Percentiles rank a stretch among this genome's conserved stretches.
phyloP scores from a whole-genome alignment of 163 green algal species.

The Scenedesmus sp. region DNA sequence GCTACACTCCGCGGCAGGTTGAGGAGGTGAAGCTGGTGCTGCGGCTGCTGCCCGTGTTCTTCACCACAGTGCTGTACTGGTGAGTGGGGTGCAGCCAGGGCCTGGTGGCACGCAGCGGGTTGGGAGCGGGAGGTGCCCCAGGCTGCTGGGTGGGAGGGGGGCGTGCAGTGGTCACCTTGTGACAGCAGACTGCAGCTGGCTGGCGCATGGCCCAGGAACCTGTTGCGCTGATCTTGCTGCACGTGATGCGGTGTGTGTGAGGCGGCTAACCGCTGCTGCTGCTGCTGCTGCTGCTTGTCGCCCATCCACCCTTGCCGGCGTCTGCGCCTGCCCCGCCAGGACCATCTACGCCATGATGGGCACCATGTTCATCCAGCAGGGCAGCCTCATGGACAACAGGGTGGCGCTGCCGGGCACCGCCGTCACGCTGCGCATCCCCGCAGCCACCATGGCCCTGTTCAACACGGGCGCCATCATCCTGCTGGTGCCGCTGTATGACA shows the following conservation, averaged over 20 bases:
- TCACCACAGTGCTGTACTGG: constrained; percentile 92
- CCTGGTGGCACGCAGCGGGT: too few species aligned
- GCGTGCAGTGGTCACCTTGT: not conserved
- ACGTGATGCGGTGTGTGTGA: not conserved
- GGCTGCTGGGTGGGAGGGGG: too few species aligned
- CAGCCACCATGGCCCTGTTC: constrained; percentile 83
- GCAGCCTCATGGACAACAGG: constrained; percentile 82
- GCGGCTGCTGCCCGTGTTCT: constrained; percentile 93
- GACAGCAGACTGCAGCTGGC: too few species aligned
- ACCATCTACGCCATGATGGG: constrained; percentile 95
- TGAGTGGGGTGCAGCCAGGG: constrained; percentile 35
- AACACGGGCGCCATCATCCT: constrained; percentile 79
- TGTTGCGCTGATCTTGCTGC: too few species aligned
- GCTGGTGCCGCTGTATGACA: constrained; percentile 64
- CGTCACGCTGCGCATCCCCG: constrained; percentile 59
- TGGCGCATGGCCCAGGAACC: too few species aligned
- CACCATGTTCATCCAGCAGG: constrained; percentile 93
- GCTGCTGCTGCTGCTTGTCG: not conserved
- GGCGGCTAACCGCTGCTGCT: not conserved
- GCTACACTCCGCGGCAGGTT: constrained; percentile 85
- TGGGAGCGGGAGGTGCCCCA: not conserved
- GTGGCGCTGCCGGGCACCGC: constrained; percentile 48
- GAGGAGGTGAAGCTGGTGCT: constrained; percentile 96
- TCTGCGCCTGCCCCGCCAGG: constrained; percentile 54
- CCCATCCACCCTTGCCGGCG: not conserved